Base-by-base conservation (phyloP, 2,329 filamentous ascomycete species). In the Cladosporium phlei region DNA sequence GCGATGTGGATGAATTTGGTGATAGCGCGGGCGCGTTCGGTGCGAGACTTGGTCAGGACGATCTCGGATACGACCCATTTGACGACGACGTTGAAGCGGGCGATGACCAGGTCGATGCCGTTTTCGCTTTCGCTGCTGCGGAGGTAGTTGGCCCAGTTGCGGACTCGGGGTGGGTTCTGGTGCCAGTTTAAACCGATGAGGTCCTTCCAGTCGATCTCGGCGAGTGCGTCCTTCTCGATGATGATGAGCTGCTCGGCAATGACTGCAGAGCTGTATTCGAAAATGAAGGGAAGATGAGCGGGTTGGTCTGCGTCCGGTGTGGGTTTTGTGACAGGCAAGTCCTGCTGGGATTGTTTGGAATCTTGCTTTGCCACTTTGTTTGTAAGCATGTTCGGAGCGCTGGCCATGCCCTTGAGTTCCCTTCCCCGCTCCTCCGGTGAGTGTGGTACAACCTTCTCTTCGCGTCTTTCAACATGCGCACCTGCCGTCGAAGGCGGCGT, bases 191-290 rank as follows among this genome's bases (percentile, higher is more conserved):
- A 83, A 46, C 89, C 85, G 46, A 91, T 86, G 10, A 93, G 73
- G 56, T 93, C 87, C 62, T 86, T 88, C 87, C 87, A 93, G 66
- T 91, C 86, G 52, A 93, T 86, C 64, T 91, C 87, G 55, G 88
- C 86, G 17, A 93, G 72, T 1, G 86, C 87, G 61, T 91, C 87
- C 63, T 91, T 90, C 60, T 93, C 87, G 37, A 93, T 87, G 25
- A 93, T 75, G 0, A 86, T 91, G 55, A 93, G 87, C 57, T 93
- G 87, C 63, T 90, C 84, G 2, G 87, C 87, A 20, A 93, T 74
- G 3, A 84, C 72, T 55, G 88, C 82, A 5, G 87, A 88, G 58
- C 89, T 85, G 56, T 89, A 90, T 0, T 85, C 85, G 19, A 93
- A 72, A 47, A 89, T 83, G 64, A 93, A 93, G 0, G 87, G 87